Evolutionary conservation across 768 basidiomycete genomes (phyloP).

Genomic region (Tremella yokohamensis): DNA sequence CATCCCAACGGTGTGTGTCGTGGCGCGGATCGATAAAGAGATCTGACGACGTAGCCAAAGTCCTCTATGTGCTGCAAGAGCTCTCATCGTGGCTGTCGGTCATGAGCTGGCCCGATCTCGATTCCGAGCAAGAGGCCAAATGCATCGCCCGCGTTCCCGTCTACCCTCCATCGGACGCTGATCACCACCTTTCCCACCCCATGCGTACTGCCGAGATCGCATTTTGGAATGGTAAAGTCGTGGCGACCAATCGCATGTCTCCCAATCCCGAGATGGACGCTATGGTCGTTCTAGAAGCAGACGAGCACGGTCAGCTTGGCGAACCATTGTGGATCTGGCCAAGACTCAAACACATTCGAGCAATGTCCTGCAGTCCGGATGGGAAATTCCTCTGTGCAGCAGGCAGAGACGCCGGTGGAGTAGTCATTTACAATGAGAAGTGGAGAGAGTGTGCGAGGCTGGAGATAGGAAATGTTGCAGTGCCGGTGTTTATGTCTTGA

Average conservation of each 20-base stretch:
- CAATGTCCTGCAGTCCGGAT: constrained; percentile 13
- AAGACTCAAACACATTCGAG: constrained; percentile 23
- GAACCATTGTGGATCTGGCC: constrained; percentile 13
- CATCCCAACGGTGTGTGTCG: constrained; percentile 31
- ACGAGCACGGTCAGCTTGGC: neutral
- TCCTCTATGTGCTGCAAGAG: constrained; percentile 30
- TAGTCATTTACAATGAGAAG: constrained; percentile 20
- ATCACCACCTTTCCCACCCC: neutral
- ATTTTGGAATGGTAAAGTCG: constrained; percentile 15
- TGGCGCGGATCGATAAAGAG: neutral
- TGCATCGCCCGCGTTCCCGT: constrained; percentile 21
- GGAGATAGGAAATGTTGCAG: no score
- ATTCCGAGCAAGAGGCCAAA: neutral
- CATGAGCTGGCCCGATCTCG: constrained; percentile 15
- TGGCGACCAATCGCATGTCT: constrained; percentile 29
- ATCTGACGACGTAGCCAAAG: neutral
- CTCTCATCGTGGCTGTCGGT: constrained; percentile 22
- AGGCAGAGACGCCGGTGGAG: constrained; percentile 24
- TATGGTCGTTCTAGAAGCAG: constrained; percentile 24
- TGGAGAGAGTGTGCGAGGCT: no score
- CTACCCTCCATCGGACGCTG: constrained; percentile 17
- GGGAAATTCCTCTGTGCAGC: constrained; percentile 22
- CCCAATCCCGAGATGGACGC: constrained; percentile 24
- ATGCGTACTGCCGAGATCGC: constrained; percentile 27
- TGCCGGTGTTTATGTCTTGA: no score